Evolutionary conservation across 805 yeast species (phyloP), one percentile per base, ranked within the genome.

Genomic region (Tetrapisispora nanseiensis): DNA sequence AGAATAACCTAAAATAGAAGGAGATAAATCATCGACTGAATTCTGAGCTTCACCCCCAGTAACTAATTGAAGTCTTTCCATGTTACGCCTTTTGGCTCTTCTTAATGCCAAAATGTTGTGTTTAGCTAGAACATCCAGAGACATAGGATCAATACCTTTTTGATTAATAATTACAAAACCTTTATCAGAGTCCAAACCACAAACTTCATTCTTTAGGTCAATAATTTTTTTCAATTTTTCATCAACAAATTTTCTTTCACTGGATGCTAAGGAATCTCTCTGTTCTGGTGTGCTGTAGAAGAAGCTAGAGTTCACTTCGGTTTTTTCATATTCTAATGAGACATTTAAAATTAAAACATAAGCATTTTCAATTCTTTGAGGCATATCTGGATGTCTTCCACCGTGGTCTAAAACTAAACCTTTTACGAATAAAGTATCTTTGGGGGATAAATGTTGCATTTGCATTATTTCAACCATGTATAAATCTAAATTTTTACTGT

Each of bases 351-450:
- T 92, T 59, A 92, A 72, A 27, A 92, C 79, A 56, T 76, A 70
- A 2, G 96, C 96, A 62, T 92, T 86, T 49, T 76, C 75, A 16
- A 92, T 81, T 42, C 79, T 68, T 51, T 80, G 83, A 45, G 98
- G 98, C 98, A 92, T 92, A 65, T 92, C 98, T 36, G 98, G 98
- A 70, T 92, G 98, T 62, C 98, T 78, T 15, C 96, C 97, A 51
- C 98, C 98, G 62, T 92, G 98, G 63, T 92, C 98, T 50, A 92
- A 72, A 29, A 92, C 98, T 52, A 92, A 74, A 36, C 98, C 98
- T 54, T 75, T 79, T 50, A 92, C 71, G 46, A 92, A 77, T 55
- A 74, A 72, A 16, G 97, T 89, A 43, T 89, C 92, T 47, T 80
- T 76, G 27, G 92, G 86, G 30, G 82, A 74, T 51, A 86, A 84